Percentiles rank a stretch among this genome's conserved stretches.
Evolutionary conservation across 352 stramenopile species (phyloP).

Genomic region (Globisporangium polare): DNA sequence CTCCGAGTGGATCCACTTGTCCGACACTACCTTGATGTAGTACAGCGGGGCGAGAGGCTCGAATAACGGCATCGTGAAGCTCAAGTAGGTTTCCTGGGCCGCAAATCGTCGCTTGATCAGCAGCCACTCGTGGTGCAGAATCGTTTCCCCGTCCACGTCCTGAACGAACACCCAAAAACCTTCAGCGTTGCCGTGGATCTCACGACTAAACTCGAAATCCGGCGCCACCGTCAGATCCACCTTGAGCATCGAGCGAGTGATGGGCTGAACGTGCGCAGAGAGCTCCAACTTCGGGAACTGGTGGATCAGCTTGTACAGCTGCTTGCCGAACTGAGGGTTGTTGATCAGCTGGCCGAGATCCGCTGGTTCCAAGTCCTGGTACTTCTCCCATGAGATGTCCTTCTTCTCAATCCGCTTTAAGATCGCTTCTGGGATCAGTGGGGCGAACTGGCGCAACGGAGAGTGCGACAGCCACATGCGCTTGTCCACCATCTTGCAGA

Average conservation of each 20-base stretch:
- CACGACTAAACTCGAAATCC: slow-evolving; percentile 97
- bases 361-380: slow-evolving; percentile 95
- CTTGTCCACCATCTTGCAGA: slow-evolving; percentile 99
- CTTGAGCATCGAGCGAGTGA: slow-evolving; percentile 96
- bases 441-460: slow-evolving; percentile 95
- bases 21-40: slow-evolving; percentile 97
- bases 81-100: slow-evolving; percentile 75
- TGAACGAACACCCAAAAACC: slow-evolving; percentile 98
- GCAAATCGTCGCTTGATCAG: slow-evolving; percentile 90
- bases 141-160: slow-evolving; percentile 98
- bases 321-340: slow-evolving; percentile 97
- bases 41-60: slow-evolving; percentile 98
- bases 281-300: slow-evolving; percentile 98
- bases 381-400: slow-evolving; percentile 98
- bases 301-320: slow-evolving; percentile 98
- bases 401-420: slow-evolving; percentile 98
- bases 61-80: slow-evolving; percentile 97
- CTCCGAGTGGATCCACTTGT: slow-evolving; percentile 98
- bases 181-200: slow-evolving; percentile 95
- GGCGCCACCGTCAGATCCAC: slow-evolving; percentile 94
- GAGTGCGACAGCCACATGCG: slow-evolving; percentile 98
- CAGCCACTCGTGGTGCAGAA: slow-evolving; percentile 98
- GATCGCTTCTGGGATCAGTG: slow-evolving; percentile 93
- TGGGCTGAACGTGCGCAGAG: slow-evolving; percentile 96
- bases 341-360: slow-evolving; percentile 98